Conservation (phyloP, 371 early-diverging fungal species). For the Entomophthora muscae region DNA sequence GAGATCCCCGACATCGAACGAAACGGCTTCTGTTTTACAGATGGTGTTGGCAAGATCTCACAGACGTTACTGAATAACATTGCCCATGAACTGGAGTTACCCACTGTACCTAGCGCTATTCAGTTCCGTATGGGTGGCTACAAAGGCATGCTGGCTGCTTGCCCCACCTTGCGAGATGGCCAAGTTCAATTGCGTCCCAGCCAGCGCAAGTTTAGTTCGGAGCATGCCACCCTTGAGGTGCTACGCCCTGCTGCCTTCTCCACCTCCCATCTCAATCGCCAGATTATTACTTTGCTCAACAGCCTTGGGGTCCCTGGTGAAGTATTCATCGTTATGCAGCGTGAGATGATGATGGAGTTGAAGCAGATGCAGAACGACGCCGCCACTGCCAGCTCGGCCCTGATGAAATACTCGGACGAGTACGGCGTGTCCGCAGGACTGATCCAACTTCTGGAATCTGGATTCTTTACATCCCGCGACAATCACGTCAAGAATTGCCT, state of each 20-base stretch:
- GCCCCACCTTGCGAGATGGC: slow-evolving; percentile 9
- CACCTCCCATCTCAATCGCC: slow-evolving; percentile 50
- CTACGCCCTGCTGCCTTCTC: slow-evolving; percentile 32
- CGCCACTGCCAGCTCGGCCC: slow-evolving; percentile 21
- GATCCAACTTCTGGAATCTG: slow-evolving; percentile 31
- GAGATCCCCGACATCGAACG: slow-evolving; percentile 35
- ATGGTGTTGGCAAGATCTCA: slow-evolving; percentile 65
- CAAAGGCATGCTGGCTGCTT: slow-evolving; percentile 33
- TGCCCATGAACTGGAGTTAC: slow-evolving; percentile 25
- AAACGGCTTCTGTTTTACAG: slow-evolving; percentile 49
- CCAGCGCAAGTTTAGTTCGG: slow-evolving; percentile 46
- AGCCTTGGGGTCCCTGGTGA: slow-evolving; percentile 40
- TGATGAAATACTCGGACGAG: slow-evolving; percentile 31
- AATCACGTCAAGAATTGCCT: slow-evolving; percentile 34
- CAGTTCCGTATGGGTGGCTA: slow-evolving; percentile 73
- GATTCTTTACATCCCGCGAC: slow-evolving; percentile 29
- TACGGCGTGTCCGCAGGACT: slow-evolving; percentile 28
- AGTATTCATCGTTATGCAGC: slow-evolving; percentile 28
- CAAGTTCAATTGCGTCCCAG: slow-evolving; percentile 37
- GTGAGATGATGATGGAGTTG: slow-evolving; percentile 24
- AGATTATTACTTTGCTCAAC: slow-evolving; percentile 46
- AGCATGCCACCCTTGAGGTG: slow-evolving; percentile 39
- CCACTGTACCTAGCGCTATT: slow-evolving; percentile 39
- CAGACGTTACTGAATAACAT: slow-evolving; percentile 26
- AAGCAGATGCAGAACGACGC: slow-evolving; percentile 24